These are phyloP conservation scores for Trichaptum fuscoviolaceum DNA, from an alignment of 768 basidiomycete genomes.

Conservation along the genomic window DNA sequence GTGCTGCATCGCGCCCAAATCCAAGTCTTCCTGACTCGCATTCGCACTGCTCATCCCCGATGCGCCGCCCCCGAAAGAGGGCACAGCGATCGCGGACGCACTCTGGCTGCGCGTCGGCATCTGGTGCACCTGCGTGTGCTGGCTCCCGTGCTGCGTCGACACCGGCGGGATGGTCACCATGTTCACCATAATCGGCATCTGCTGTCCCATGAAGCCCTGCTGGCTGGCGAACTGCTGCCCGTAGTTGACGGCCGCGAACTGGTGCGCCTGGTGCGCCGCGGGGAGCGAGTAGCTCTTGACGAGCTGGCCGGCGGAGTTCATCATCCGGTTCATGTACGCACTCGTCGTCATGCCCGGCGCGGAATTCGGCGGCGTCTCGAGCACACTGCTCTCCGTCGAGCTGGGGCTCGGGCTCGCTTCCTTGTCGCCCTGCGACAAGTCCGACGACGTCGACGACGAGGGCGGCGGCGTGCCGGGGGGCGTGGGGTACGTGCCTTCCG, in stretches of 20 bases:
- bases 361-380: not conserved
- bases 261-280: not conserved
- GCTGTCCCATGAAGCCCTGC: not conserved
- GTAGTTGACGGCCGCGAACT: not conserved
- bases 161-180: not conserved
- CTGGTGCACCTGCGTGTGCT: not conserved
- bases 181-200: not conserved
- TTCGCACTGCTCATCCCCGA: not conserved
- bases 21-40: not conserved
- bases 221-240: not conserved
- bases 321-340: not conserved
- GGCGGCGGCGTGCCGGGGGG: not conserved
- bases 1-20: not conserved
- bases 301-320: not conserved
- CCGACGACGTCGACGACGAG: not conserved
- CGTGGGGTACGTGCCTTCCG: not conserved
- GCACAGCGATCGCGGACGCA: not conserved
- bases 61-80: not conserved
- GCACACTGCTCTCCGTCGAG: not conserved
- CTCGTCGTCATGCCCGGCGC: not conserved
- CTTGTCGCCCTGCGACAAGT: not conserved
- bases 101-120: not conserved
- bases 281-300: not conserved
- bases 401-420: not conserved
- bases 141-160: not conserved